A percentile compares a stretch with the other conserved stretches of the same genome.
These are phyloP conservation scores for Picea sitchensis DNA, from an alignment of 75 land plant genomes.

Conservation along the genomic window DNA sequence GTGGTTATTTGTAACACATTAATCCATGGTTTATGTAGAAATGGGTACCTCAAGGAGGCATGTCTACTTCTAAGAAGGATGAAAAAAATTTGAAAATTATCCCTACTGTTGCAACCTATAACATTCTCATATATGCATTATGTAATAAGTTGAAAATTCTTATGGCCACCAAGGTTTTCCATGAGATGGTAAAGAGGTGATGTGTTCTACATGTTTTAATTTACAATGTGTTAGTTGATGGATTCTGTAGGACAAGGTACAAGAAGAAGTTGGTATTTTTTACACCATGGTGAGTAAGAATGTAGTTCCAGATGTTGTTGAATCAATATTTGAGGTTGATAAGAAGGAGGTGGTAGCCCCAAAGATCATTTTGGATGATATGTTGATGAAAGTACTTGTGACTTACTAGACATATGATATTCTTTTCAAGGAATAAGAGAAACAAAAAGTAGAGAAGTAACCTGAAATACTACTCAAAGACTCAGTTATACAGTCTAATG, in stretches of 20 bases:
- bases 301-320: slow-evolving; percentile 53
- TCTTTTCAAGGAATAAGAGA: slow-evolving; percentile 56
- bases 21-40: slow-evolving; percentile 50
- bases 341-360: slow-evolving; percentile 67
- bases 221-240: slow-evolving; percentile 60
- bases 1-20: slow-evolving; percentile 48
- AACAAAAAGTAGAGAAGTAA: slow-evolving; percentile 15
- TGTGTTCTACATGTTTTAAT: slow-evolving; percentile 47
- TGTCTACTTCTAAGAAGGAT: slow-evolving; percentile 37
- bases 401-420: slow-evolving; percentile 50
- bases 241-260: slow-evolving; percentile 48
- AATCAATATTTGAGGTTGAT: slow-evolving; percentile 51
- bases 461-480: too few relatives aligned
- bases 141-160: slow-evolving; percentile 33
- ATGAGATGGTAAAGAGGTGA: slow-evolving; percentile 33
- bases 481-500: too few relatives aligned
- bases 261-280: slow-evolving; percentile 53
- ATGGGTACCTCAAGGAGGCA: slow-evolving; percentile 52
- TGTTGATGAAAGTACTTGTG: slow-evolving; percentile 49
- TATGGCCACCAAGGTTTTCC: slow-evolving; percentile 40
- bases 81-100: slow-evolving; percentile 22
- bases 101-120: slow-evolving; percentile 44
- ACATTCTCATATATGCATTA: slow-evolving; percentile 62
- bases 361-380: slow-evolving; percentile 59
- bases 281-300: slow-evolving; percentile 50